A percentile compares a stretch with the other conserved stretches of the same genome.
phyloP scores from a whole-genome alignment of 495 filamentous ascomycete species.

The Aspergillus panamensis region DNA sequence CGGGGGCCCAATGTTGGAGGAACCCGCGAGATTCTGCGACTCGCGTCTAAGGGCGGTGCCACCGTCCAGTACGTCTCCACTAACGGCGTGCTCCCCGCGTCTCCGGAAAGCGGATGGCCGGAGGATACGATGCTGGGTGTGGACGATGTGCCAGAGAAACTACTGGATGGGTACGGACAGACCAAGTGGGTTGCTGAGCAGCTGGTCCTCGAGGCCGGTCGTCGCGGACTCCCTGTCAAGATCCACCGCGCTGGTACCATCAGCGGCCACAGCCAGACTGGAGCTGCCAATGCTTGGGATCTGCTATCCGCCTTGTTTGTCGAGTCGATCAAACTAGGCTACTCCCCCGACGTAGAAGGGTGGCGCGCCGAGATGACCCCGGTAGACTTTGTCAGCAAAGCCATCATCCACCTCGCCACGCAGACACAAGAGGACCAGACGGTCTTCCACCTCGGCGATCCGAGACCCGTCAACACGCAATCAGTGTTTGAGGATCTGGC shows the following conservation, averaged over 20 bases:
- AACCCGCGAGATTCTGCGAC: conserved; percentile 60
- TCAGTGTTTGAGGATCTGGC: conserved; percentile 54
- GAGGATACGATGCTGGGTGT: conserved; percentile 57
- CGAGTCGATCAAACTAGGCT: conserved; percentile 61
- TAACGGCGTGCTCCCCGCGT: conserved; percentile 62
- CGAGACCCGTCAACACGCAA: conserved; percentile 54
- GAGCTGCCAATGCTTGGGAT: conserved; percentile 66
- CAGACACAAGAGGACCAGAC: conserved; percentile 50
- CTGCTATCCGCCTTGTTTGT: conserved; percentile 62
- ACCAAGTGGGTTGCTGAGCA: conserved; percentile 69
- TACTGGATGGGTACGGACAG: conserved; percentile 61
- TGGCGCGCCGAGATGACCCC: conserved; percentile 73
- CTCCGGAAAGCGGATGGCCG: conserved; percentile 52
- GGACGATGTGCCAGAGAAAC: conserved; percentile 55
- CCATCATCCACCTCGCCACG: conserved; percentile 57
- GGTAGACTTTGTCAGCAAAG: conserved; percentile 64
- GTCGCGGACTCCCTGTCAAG: conserved; percentile 56
- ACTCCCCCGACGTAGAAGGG: conserved; percentile 58
- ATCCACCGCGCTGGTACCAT: conserved; percentile 63
- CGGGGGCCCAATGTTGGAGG: conserved; percentile 57
- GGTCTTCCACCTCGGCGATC: conserved; percentile 64
- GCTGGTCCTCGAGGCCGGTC: conserved; percentile 58
- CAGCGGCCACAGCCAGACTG: conserved; percentile 59
- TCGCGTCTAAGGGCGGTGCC: conserved; percentile 56
- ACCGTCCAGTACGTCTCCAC: conserved; percentile 70